Conservation (phyloP, 2,329 filamentous ascomycete species). For the Aspergillus brunneoviolaceus region DNA sequence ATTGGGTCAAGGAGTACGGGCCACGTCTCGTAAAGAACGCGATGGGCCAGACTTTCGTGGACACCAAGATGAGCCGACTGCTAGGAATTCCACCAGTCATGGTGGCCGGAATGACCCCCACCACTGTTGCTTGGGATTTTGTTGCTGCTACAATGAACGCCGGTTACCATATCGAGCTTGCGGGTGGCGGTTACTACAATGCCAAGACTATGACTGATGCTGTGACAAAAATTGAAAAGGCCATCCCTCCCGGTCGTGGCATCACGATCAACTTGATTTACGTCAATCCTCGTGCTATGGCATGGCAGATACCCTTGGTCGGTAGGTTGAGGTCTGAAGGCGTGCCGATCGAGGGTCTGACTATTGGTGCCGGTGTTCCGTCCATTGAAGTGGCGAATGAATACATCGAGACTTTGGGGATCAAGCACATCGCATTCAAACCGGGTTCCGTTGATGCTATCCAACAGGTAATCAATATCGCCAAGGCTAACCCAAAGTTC, state of each 20-base stretch:
- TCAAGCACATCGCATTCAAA: slow-evolving; percentile 94
- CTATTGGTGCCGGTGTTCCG: slow-evolving; percentile 87
- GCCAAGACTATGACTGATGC: slow-evolving; percentile 80
- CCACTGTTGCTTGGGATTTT: slow-evolving; percentile 87
- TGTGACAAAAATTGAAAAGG: slow-evolving; percentile 78
- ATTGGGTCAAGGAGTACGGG: slow-evolving; percentile 97
- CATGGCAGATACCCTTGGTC: slow-evolving; percentile 86
- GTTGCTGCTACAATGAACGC: slow-evolving; percentile 91
- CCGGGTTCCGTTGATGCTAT: slow-evolving; percentile 86
- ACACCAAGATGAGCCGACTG: slow-evolving; percentile 92
- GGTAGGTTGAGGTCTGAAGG: slow-evolving; percentile 78
- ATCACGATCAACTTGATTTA: slow-evolving; percentile 91
- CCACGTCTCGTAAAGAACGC: slow-evolving; percentile 90
- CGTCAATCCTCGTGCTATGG: slow-evolving; percentile 84
- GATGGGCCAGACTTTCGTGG: slow-evolving; percentile 83
- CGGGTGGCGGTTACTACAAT: slow-evolving; percentile 85
- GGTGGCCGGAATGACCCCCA: slow-evolving; percentile 90
- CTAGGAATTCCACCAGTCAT: slow-evolving; percentile 81
- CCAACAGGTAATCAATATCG: slow-evolving; percentile 86
- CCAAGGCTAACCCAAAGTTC: slow-evolving; percentile 85
- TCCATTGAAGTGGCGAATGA: slow-evolving; percentile 91
- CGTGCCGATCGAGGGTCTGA: slow-evolving; percentile 86
- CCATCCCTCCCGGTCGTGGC: slow-evolving; percentile 79
- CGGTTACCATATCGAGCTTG: slow-evolving; percentile 90
- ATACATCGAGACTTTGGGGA: slow-evolving; percentile 86